Conservation (phyloP, 305 asterid species). For the Plantago rigida region DNA sequence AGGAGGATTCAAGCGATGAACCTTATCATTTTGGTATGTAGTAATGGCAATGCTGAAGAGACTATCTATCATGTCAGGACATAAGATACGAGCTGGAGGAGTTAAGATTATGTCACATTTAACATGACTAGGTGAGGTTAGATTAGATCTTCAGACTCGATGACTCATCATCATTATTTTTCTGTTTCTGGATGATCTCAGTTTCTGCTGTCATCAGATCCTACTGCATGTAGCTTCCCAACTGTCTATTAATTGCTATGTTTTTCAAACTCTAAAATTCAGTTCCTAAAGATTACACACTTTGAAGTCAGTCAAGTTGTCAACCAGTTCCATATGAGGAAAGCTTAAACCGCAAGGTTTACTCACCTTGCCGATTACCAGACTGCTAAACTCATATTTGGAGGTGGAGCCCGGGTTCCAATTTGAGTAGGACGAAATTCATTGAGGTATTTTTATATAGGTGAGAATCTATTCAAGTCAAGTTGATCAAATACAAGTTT, state of each 20-base stretch:
- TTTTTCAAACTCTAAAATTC: background rate
- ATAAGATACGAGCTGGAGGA: background rate
- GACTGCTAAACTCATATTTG: too few species aligned
- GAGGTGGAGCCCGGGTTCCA: too few species aligned
- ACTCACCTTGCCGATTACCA: too few species aligned
- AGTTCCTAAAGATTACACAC: background rate
- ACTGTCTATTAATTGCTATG: conserved; percentile 6
- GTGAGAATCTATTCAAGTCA: too few species aligned
- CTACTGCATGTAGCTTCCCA: conserved; percentile 9
- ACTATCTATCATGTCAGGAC: background rate
- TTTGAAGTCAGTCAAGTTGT: too few species aligned
- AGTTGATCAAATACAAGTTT: too few species aligned
- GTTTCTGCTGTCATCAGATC: conserved; percentile 7
- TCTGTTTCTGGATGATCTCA: conserved; percentile 12
- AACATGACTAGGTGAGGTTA: background rate
- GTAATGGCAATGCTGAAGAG: conserved; percentile 1
- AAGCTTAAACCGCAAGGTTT: too few species aligned
- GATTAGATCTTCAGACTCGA: background rate
- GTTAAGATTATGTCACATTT: conserved; percentile 11
- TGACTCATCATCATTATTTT: background rate
- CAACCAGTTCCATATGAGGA: too few species aligned
- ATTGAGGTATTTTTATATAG: too few species aligned
- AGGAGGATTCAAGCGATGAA: background rate
- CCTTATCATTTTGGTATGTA: background rate
- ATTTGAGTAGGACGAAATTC: too few species aligned